Base-by-base conservation (phyloP, 2,329 filamentous ascomycete species). In the Sclerotinia minor region DNA sequence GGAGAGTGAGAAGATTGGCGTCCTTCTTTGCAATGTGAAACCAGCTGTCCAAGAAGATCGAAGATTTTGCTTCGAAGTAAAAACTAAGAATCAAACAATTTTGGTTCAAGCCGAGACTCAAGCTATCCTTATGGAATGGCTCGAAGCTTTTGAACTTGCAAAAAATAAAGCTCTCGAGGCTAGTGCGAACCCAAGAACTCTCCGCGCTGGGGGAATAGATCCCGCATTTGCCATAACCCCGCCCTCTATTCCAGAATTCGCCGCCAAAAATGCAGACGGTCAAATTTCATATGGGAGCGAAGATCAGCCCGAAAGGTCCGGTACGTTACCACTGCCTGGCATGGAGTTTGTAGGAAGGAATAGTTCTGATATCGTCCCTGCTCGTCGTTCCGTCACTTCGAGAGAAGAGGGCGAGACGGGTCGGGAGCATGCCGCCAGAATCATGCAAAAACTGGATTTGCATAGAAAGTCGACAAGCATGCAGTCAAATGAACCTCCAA, bases 11-110 rank as follows among this genome's bases (percentile, higher is more conserved):
- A 93, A 96, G 80, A 96, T 97, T 69, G 95, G 95, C 52, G 94
- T 99, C 3, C 81, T 99, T 64, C 87, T 99, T 50, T 99, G 95
- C 80, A 96, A 92, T 75, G 91, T 95, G 60, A 92, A 94, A 74
- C 93, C 94, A 24, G 93, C 94, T 0, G 90, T 96, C 64, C 89
- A 92, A 72, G 95, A 99, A 79, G 95, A 99, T 75, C 88, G 95
- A 50, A 87, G 95, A 21, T 99, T 98, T 79, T 98, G 95, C 77
- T 97, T 99, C 75, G 95, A 99, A 79, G 91, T 99, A 75, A 99
- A 98, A 82, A 99, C 95, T 2, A 99, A 97, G 79, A 96, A 92
- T 75, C 91, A 91, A 71, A 95, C 89, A 61, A 88, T 97, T 71
- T 82, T 97, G 69, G 83, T 99, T 3, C 95, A 99, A 79, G 92